Conservation (phyloP, 352 stramenopile genomes). For the Sclerospora graminicola region DNA sequence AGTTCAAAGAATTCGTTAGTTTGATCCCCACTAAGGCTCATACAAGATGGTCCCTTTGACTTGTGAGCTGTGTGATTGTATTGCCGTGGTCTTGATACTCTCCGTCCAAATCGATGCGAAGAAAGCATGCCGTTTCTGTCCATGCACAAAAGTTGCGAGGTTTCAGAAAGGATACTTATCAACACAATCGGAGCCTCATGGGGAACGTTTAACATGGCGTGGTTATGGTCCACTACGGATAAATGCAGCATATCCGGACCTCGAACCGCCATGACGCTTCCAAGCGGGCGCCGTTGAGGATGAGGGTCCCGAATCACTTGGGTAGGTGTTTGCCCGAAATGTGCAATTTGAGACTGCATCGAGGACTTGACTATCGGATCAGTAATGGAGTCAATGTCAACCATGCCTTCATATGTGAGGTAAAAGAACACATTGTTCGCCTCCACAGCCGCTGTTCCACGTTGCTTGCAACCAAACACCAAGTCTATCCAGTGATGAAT, state of each 20-base stretch:
- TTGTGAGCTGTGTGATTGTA: slow-evolving; percentile 11
- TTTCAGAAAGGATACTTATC: slow-evolving; percentile 31
- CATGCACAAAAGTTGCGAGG: slow-evolving; percentile 50
- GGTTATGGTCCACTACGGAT: slow-evolving; percentile 3
- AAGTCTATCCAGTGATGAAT: slow-evolving; percentile 88
- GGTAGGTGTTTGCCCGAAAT: slow-evolving; percentile 96
- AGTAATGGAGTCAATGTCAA: slow-evolving; percentile 94
- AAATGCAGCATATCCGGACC: background rate
- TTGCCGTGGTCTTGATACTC: slow-evolving; percentile 42
- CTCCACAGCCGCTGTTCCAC: slow-evolving; percentile 74
- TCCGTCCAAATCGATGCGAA: slow-evolving; percentile 51
- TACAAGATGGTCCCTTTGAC: slow-evolving; percentile 2
- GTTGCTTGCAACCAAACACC: slow-evolving; percentile 68
- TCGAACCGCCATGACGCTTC: background rate
- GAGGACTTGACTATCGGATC: slow-evolving; percentile 90
- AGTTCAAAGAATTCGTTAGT: slow-evolving; percentile 39
- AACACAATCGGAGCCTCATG: slow-evolving; percentile 55
- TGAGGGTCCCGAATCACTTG: slow-evolving; percentile 92
- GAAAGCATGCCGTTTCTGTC: slow-evolving; percentile 63
- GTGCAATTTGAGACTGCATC: slow-evolving; percentile 94
- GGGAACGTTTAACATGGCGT: slow-evolving; percentile 30
- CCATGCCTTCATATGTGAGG: slow-evolving; percentile 96
- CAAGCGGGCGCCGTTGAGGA: slow-evolving; percentile 27
- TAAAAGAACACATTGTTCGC: slow-evolving; percentile 98
- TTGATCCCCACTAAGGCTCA: slow-evolving; percentile 13